A percentile compares a stretch with the other conserved stretches of the same genome.
These are phyloP conservation scores for Prunus salicina DNA, from an alignment of 306 rosid species.

Conservation along the genomic window DNA sequence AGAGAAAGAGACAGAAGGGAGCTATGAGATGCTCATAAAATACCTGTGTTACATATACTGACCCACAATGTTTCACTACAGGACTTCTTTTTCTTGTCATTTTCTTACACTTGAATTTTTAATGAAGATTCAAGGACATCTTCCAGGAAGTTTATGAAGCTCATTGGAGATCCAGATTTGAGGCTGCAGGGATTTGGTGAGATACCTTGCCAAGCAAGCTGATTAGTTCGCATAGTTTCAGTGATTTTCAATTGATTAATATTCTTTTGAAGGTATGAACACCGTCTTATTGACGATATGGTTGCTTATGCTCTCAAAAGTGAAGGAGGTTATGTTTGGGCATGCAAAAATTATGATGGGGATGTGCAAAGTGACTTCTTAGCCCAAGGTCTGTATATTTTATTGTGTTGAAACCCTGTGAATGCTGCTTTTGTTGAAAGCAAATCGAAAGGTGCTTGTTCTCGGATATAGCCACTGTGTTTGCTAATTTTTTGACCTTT, in stretches of 20 bases:
- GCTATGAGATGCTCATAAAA: not conserved
- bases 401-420: not conserved
- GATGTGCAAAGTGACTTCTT: constrained; percentile 97
- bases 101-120: constrained; percentile 13
- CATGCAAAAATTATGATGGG: constrained; percentile 98
- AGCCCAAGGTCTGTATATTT: constrained; percentile 74
- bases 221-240: not conserved
- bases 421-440: not conserved
- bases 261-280: constrained; percentile 74
- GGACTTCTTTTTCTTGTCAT: not conserved
- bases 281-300: constrained; percentile 96
- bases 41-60: not conserved
- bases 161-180: constrained; percentile 77
- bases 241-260: constrained; percentile 4
- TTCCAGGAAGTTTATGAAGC: constrained; percentile 93
- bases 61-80: not conserved
- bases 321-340: constrained; percentile 99
- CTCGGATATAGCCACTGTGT: not conserved
- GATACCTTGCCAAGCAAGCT: constrained; percentile 13
- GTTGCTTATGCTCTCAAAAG: constrained; percentile 97
- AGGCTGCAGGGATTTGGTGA: constrained; percentile 92
- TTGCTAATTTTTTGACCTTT: constrained; percentile 13
- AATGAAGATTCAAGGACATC: constrained; percentile 89
- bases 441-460: not conserved
- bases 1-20: too few relatives aligned